Evolutionary conservation across 2,329 filamentous ascomycete genomes (phyloP).

Genomic region (Phaeomoniella chlamydospora): DNA sequence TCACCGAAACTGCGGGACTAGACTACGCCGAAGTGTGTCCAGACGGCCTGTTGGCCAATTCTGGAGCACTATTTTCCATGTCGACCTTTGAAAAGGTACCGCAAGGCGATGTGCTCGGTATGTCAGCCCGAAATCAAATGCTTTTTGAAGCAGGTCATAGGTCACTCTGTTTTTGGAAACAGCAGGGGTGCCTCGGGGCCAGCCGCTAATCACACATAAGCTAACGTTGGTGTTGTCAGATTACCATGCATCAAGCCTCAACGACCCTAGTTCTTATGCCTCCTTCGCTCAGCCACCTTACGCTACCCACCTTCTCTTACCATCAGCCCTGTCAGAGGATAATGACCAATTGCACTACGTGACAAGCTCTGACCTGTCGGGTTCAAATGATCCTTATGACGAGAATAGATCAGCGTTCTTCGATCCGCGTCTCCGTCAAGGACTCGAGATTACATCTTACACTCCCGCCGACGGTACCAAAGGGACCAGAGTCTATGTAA

Average conservation of each 20-base stretch:
- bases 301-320: slow-evolving; percentile 23
- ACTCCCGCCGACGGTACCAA: slow-evolving; percentile 53
- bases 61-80: slow-evolving; percentile 58
- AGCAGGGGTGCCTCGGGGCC: not conserved
- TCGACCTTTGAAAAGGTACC: slow-evolving; percentile 67
- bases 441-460: slow-evolving; percentile 53
- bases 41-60: slow-evolving; percentile 38
- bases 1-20: slow-evolving; percentile 29
- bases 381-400: not conserved
- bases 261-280: slow-evolving; percentile 18
- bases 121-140: slow-evolving; percentile 27
- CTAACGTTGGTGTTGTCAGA: slow-evolving; percentile 2
- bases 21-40: slow-evolving; percentile 28
- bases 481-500: slow-evolving; percentile 58
- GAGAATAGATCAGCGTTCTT: slow-evolving; percentile 38
- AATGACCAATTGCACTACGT: slow-evolving; percentile 10
- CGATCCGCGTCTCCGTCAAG: slow-evolving; percentile 41
- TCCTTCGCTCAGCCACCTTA: slow-evolving; percentile 23
- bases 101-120: slow-evolving; percentile 68
- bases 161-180: not conserved
- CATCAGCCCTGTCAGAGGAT: slow-evolving; percentile 9
- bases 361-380: slow-evolving; percentile 20
- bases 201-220: slow-evolving; percentile 1
- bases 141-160: not conserved
- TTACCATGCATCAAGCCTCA: slow-evolving; percentile 1